Percentiles rank a stretch among this genome's conserved stretches.
Evolutionary conservation across 2,329 filamentous ascomycete genomes (phyloP).

Genomic region (Chaetomium olivaceum): DNA sequence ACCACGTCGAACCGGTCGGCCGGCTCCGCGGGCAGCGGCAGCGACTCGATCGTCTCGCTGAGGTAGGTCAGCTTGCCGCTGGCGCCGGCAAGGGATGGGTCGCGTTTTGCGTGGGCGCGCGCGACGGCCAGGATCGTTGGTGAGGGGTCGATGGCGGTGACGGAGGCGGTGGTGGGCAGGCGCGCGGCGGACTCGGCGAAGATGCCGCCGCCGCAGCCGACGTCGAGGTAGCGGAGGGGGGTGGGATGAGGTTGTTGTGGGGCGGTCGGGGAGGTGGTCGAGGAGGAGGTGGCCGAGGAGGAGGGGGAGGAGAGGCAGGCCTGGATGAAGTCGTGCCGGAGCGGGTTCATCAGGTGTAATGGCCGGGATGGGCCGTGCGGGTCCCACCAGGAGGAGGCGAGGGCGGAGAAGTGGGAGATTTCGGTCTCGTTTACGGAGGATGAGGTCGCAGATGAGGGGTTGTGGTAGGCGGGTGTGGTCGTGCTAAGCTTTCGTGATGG

Average conservation of each 20-base stretch:
- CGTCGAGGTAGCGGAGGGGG: constrained; percentile 75
- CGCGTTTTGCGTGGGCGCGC: constrained; percentile 69
- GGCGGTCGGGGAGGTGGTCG: constrained; percentile 41
- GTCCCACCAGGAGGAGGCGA: constrained; percentile 97
- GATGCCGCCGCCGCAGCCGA: constrained; percentile 95
- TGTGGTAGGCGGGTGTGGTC: constrained; percentile 29
- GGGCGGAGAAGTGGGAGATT: constrained; percentile 89
- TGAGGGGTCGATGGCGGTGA: constrained; percentile 78
- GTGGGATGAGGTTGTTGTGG: constrained; percentile 2
- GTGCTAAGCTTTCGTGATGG: constrained; percentile 17
- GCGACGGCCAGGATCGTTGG: constrained; percentile 74
- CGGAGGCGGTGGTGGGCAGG: constrained; percentile 60
- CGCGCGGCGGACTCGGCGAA: constrained; percentile 87
- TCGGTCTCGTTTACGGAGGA: constrained; percentile 85
- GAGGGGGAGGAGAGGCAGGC: constrained; percentile 63
- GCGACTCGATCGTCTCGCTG: constrained; percentile 74
- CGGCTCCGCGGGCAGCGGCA: constrained; percentile 45
- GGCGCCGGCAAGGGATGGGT: constrained; percentile 59
- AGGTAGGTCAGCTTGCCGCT: constrained; percentile 66
- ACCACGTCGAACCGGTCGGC: constrained; percentile 71
- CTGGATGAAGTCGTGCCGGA: constrained; percentile 88
- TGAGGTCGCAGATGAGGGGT: constrained; percentile 38
- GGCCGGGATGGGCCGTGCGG: constrained; percentile 88
- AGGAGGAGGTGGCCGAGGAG: constrained; percentile 51
- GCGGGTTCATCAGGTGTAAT: constrained; percentile 96